These are phyloP conservation scores for Zelopaecilomyces penicillatus DNA, from an alignment of 2,329 filamentous ascomycete species.

Conservation along the genomic window DNA sequence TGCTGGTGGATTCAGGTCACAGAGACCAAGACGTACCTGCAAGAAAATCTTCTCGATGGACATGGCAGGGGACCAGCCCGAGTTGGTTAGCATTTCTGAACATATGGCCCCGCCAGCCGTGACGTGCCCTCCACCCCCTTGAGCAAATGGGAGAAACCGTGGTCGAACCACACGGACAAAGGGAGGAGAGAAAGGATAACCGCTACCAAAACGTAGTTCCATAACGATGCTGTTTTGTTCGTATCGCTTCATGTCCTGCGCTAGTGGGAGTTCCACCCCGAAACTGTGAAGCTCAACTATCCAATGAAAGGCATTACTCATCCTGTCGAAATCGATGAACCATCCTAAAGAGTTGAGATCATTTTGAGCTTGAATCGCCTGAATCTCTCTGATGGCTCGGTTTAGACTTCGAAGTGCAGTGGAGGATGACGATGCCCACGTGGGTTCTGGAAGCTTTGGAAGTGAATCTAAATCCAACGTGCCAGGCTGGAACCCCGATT, in stretches of 20 bases:
- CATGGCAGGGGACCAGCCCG: slow-evolving; percentile 68
- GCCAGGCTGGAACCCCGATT: slow-evolving; percentile 54
- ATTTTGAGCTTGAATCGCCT: slow-evolving; percentile 54
- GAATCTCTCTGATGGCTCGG: slow-evolving; percentile 52
- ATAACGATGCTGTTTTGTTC: slow-evolving; percentile 62
- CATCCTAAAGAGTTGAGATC: slow-evolving; percentile 65
- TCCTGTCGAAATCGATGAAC: slow-evolving; percentile 62
- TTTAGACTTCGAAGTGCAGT: slow-evolving; percentile 17
- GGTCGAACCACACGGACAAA: slow-evolving; percentile 79
- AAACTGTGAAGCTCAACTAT: slow-evolving; percentile 86
- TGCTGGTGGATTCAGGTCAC: slow-evolving; percentile 63
- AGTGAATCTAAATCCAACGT: slow-evolving; percentile 53
- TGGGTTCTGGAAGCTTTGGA: slow-evolving; percentile 45
- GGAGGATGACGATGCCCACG: slow-evolving; percentile 21
- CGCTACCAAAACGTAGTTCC: slow-evolving; percentile 70
- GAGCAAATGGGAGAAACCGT: slow-evolving; percentile 61
- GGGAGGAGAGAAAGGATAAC: slow-evolving; percentile 71
- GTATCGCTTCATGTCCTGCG: slow-evolving; percentile 60
- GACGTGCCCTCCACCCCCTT: slow-evolving; percentile 78
- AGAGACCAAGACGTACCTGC: slow-evolving; percentile 71
- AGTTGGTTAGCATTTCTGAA: slow-evolving; percentile 77
- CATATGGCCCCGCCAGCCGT: slow-evolving; percentile 75
- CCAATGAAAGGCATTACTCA: slow-evolving; percentile 81
- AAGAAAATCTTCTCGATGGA: slow-evolving; percentile 73
- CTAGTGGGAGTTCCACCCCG: slow-evolving; percentile 57